Conservation (phyloP, 2,329 filamentous ascomycete genomes). For the Alternaria triticimaculans region DNA sequence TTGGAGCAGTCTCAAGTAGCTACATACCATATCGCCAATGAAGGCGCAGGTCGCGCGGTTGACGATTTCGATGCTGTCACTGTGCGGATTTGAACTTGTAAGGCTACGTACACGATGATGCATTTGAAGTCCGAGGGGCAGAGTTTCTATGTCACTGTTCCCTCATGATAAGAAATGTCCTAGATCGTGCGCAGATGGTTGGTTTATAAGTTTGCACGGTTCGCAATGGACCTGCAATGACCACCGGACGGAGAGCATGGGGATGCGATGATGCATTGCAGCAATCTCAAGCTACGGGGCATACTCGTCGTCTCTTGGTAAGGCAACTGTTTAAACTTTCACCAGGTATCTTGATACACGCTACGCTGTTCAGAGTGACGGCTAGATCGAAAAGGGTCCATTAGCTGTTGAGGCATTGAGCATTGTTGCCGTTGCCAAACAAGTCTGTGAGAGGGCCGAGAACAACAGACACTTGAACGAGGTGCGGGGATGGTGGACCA, state of each 20-base stretch:
- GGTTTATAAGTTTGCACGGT: not conserved
- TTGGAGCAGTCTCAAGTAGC: too few species aligned
- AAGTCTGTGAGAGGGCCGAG: not conserved
- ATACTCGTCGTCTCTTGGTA: not conserved
- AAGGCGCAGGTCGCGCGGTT: not conserved
- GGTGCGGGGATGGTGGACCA: not conserved
- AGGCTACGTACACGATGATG: not conserved
- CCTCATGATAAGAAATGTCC: not conserved
- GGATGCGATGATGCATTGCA: too few species aligned
- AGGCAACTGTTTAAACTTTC: not conserved
- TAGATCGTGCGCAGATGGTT: not conserved
- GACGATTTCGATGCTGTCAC: not conserved
- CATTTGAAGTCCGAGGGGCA: not conserved
- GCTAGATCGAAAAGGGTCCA: not conserved
- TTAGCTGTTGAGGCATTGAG: not conserved
- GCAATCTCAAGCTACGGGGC: not conserved
- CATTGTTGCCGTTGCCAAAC: not conserved
- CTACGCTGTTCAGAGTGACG: not conserved
- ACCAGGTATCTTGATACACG: not conserved
- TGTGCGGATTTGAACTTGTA: not conserved
- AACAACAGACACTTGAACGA: not conserved
- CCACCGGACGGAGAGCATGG: not conserved
- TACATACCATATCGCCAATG: too few species aligned
- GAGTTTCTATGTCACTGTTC: not conserved
- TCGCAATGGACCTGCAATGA: not conserved